These are phyloP conservation scores for Podospora pseudocomata DNA, from an alignment of 495 filamentous ascomycete species.

Conservation along the genomic window DNA sequence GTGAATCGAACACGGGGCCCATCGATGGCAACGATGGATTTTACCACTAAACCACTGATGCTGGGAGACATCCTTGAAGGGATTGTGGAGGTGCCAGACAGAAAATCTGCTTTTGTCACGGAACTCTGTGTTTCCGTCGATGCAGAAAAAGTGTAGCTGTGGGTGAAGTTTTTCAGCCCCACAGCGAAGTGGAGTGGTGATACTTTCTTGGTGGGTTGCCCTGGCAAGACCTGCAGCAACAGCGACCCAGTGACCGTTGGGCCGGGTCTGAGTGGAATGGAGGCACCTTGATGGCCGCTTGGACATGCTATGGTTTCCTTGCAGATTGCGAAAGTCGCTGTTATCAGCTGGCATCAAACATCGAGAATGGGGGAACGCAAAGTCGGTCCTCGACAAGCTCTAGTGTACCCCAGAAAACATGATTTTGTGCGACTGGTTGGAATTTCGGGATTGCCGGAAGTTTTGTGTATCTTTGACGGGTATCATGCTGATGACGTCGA, in stretches of 20 bases:
- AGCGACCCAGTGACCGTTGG: neutral
- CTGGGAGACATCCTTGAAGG: neutral
- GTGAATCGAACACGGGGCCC: constrained; percentile 52
- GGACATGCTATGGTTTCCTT: neutral
- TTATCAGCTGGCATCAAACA: neutral
- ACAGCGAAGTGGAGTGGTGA: neutral
- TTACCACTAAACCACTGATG: constrained; percentile 51
- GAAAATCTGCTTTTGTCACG: neutral
- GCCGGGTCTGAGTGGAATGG: neutral
- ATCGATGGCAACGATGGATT: constrained; percentile 54
- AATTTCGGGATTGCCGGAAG: neutral
- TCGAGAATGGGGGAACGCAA: neutral
- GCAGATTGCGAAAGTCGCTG: neutral
- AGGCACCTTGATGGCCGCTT: neutral
- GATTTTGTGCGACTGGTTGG: neutral
- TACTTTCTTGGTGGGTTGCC: neutral
- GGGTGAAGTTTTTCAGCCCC: neutral
- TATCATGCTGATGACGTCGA: neutral
- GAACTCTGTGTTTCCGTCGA: neutral
- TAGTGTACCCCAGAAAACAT: neutral
- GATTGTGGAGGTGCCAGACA: neutral
- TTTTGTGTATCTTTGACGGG: neutral
- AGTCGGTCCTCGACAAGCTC: neutral
- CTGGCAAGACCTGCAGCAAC: neutral
- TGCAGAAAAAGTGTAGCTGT: neutral